Evolutionary conservation across 2,329 filamentous ascomycete genomes (phyloP), one percentile per base, ranked within the genome.

Genomic region (Ceratocystis variospora): DNA sequence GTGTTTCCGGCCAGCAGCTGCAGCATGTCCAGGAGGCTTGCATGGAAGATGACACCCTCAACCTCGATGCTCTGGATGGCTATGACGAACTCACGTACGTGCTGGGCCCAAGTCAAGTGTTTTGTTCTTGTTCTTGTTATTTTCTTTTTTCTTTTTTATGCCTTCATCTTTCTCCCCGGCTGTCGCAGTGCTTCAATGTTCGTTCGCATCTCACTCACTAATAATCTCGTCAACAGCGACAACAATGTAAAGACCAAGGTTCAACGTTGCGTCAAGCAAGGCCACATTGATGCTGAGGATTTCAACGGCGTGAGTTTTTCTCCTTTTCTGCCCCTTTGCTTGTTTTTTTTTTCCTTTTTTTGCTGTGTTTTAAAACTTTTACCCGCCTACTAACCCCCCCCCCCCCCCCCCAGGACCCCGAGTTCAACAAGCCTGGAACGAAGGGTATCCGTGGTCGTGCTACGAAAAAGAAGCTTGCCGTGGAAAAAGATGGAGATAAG

Each of bases 241-340:
- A 77, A 80, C 0, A 87, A 90, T 1, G 71, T 84, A 1, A 84
- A 92, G 75, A 83, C 83, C 57, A 96, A 94, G 79, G 79, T 96
- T 70, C 79, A 82, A 63, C 82, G 81, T 59, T 89, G 88, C 63
- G 75, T 96, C 28, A 80, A 82, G 67, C 82, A 92, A 73, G 90
- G 90, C 28, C 89, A 94, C 71, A 87, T 97, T 71, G 87, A 88
- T 70, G 81, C 90, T 53, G 87, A 89, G 63, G 93, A 96, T 71
- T 96, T 90, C 85, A 93, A 87, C 44, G 90, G 90, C 12, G 91
- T 96, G 81, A 77, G 88, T 79, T 41, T 28, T 71, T 28, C 41
- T 65, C 33, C 53, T 15, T 10, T 15, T 25, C 48, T 25, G 15
- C 48, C 5, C 33, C 67, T 1, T 25, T 5, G 55, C 57, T 61